Evolutionary conservation across 2,329 filamentous ascomycete species (phyloP).

Genomic region (Colletotrichum tamarilloi): DNA sequence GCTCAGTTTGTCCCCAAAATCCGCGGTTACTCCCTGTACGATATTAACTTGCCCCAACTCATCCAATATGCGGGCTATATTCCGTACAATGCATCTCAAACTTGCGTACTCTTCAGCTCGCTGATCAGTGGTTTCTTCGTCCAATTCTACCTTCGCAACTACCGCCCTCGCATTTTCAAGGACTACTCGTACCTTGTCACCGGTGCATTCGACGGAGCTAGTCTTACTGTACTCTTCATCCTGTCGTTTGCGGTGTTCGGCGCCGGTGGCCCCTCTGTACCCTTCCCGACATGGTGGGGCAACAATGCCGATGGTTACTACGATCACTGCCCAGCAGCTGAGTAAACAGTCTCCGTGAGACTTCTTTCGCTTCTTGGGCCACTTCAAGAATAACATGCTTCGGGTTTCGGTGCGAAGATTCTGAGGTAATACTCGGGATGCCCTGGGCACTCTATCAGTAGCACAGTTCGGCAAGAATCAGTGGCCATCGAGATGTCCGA

Average conservation of each 20-base stretch:
- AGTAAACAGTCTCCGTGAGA: background rate
- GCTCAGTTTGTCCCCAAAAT: constrained; percentile 59
- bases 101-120: constrained; percentile 63
- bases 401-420: background rate
- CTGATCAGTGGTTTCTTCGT: constrained; percentile 57
- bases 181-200: constrained; percentile 65
- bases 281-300: constrained; percentile 66
- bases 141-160: constrained; percentile 65
- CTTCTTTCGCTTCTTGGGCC: too few relatives aligned
- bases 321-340: constrained; percentile 55
- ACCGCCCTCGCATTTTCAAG: constrained; percentile 61
- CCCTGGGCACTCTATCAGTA: too few relatives aligned
- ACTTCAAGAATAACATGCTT: too few relatives aligned
- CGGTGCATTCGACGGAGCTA: constrained; percentile 64
- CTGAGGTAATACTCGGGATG: background rate
- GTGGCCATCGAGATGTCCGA: too few relatives aligned
- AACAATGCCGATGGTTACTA: constrained; percentile 61
- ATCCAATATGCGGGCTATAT: constrained; percentile 66
- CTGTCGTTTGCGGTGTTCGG: constrained; percentile 68
- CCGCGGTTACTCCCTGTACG: constrained; percentile 49
- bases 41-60: constrained; percentile 65
- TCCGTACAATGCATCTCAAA: constrained; percentile 66
- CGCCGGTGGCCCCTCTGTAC: constrained; percentile 53
- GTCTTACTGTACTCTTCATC: constrained; percentile 60
- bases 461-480: too few relatives aligned